Percentiles rank a stretch among this genome's conserved stretches.
Conservation (phyloP, 2,329 filamentous ascomycete species). For the Fusarium tupiense region DNA sequence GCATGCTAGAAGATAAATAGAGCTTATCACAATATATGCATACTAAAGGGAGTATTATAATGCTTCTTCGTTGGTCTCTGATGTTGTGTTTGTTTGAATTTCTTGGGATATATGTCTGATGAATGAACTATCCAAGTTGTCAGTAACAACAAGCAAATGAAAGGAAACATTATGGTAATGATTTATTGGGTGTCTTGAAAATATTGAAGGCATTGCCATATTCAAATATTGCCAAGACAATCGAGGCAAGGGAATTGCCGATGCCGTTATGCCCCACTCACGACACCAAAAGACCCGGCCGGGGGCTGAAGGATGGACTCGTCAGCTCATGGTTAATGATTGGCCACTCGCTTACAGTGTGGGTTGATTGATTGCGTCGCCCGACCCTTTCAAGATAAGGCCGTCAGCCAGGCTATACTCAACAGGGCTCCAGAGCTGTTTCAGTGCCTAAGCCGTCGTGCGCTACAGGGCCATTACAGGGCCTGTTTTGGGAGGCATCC, state of each 20-base stretch:
- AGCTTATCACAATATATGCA: background rate
- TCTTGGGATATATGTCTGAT: background rate
- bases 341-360: slow-evolving; percentile 31
- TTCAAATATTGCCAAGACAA: slow-evolving; percentile 22
- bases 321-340: slow-evolving; percentile 48
- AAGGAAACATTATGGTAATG: background rate
- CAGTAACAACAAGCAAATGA: background rate
- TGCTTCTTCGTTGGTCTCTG: background rate
- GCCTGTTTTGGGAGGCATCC: slow-evolving; percentile 19
- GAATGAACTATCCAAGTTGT: background rate
- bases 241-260: slow-evolving; percentile 30
- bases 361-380: slow-evolving; percentile 39
- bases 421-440: slow-evolving; percentile 15
- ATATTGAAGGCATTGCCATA: background rate
- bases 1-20: slow-evolving; percentile 1
- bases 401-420: slow-evolving; percentile 10
- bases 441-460: slow-evolving; percentile 6
- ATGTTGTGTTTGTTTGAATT: slow-evolving; percentile 17
- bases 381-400: slow-evolving; percentile 12
- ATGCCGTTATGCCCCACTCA: slow-evolving; percentile 21
- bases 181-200: background rate
- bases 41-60: background rate
- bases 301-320: slow-evolving; percentile 45
- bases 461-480: slow-evolving; percentile 12
- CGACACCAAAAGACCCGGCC: slow-evolving; percentile 6